Evolutionary conservation across 768 basidiomycete genomes (phyloP), one percentile per base, ranked within the genome.

Genomic region (Amanita rimosa): DNA sequence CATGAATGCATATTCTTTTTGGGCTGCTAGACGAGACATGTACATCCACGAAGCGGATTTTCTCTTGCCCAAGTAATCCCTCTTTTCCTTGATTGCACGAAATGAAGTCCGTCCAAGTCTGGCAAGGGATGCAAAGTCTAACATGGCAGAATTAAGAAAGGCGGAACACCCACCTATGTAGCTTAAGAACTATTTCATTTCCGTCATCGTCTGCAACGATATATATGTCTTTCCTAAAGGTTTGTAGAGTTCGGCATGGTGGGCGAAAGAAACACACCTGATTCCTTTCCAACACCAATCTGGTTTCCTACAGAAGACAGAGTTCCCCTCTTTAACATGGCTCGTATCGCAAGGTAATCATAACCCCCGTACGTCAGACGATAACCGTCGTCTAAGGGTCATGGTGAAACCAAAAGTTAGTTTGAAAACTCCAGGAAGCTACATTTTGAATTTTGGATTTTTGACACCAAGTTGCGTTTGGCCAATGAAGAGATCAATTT

Each of bases 21-120:
- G 85, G 7, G 96, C 96, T 14, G 94, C 85, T 40, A 99, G 67
- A 17, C 96, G 78, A 17, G 91, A 94, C 89, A 99, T 90, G 67
- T 97, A 98, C 93, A 98, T 96, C 96, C 96, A 99, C 14, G 90
- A 90, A 0, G 96, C 95, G 14, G 85, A 89, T 65, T 92, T 92
- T 36, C 96, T 78, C 64, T 93, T 95, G 19, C 94, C 91, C 48
- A 99, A 70, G 62, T 98, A 99, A 60, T 99, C 96, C 52, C 96
- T 74, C 61, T 98, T 98, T 57, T 84, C 76, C 67, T 99, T 99
- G 68, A 99, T 92, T 0, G 91, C 82, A 36, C 96, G 83, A 68
- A 99, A 99, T 0, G 94, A 97, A 56, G 97, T 81, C n/a, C 96
- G 86, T 29, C 96, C 96, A 14, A 98, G 76, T 36, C 96, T 97